Percentiles rank a stretch among this genome's conserved stretches.
Conservation (phyloP, 176 grass and related monocot species). For the Carex myosuroides region DNA sequence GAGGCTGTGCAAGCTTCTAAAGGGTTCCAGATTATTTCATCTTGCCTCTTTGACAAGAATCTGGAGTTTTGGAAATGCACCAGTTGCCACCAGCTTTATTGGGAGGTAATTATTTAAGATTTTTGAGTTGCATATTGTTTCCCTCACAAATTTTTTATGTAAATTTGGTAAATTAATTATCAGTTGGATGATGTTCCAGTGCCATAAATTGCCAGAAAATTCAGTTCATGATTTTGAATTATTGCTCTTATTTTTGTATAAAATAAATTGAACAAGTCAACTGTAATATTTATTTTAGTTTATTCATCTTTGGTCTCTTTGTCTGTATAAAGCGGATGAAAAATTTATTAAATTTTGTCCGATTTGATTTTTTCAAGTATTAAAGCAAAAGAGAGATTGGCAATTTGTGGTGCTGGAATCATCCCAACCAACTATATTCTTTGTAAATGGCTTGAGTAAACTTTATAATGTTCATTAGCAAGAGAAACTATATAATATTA, state of each 20-base stretch:
- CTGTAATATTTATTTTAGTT: not conserved
- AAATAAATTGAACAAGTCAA: not conserved
- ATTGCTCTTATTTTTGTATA: not conserved
- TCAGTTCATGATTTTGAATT: not conserved
- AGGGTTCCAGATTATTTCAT: constrained; percentile 88
- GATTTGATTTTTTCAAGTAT: not conserved
- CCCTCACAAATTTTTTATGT: not conserved
- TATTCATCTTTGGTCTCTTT: not conserved
- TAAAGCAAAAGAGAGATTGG: not conserved
- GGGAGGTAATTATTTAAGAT: constrained; percentile 69
- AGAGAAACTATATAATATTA: not conserved
- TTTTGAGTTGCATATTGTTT: constrained; percentile 4
- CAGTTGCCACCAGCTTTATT: constrained; percentile 84
- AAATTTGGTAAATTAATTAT: not conserved
- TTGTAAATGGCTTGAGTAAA: not conserved
- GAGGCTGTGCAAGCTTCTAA: constrained; percentile 84
- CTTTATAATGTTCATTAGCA: no score
- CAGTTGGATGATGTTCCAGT: not conserved
- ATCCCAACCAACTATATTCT: not conserved
- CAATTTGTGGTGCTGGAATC: not conserved
- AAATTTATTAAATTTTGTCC: not conserved
- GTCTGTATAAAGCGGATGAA: not conserved
- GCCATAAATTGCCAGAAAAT: not conserved
- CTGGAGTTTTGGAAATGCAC: constrained; percentile 97
- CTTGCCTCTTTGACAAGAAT: constrained; percentile 78